Evolutionary conservation across 345 rosid genomes (phyloP).

Genomic region (Noccaea caerulescens): DNA sequence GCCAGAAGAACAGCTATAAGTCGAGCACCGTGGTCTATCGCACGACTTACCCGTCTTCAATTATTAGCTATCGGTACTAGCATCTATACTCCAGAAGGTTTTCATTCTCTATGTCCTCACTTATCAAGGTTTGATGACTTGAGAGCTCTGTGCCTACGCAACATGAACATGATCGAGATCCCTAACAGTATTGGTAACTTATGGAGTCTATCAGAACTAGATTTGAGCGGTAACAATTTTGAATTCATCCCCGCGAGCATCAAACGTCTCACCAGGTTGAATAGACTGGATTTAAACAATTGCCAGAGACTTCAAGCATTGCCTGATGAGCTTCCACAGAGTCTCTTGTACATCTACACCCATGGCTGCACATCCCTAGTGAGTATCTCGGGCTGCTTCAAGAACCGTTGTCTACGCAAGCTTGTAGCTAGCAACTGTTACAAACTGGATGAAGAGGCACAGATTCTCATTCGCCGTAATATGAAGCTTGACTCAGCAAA

Average conservation of each 20-base stretch:
- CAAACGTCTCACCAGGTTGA: conserved; percentile 36
- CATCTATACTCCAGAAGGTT: conserved; percentile 7
- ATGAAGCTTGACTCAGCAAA: conserved; percentile 32
- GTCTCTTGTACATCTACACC: conserved; percentile 13
- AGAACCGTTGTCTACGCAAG: conserved; percentile 19
- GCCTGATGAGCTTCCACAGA: conserved; percentile 43
- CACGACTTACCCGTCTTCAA: conserved; percentile 31
- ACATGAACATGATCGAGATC: conserved; percentile 37
- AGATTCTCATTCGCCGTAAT: conserved; percentile 35
- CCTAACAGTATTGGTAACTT: conserved; percentile 41
- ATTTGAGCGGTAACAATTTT: conserved; percentile 45
- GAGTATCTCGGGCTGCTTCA: conserved; percentile 40
- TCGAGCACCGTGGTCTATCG: conserved; percentile 30
- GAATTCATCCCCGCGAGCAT: conserved; percentile 40
- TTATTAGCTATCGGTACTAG: conserved; percentile 27
- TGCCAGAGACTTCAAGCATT: conserved; percentile 46
- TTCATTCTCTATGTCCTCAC: conserved; percentile 31
- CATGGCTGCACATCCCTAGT: conserved; percentile 41
- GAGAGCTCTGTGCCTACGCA: conserved; percentile 37
- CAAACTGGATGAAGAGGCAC: conserved; percentile 38
- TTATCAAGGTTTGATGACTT: conserved; percentile 40
- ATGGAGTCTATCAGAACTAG: conserved; percentile 28
- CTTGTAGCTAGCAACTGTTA: conserved; percentile 44
- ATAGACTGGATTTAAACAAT: conserved; percentile 18
- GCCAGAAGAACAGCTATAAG: conserved; percentile 39